These are phyloP conservation scores for Backusella liffmaniae DNA, from an alignment of 192 early-diverging fungal genomes.

Conservation along the genomic window DNA sequence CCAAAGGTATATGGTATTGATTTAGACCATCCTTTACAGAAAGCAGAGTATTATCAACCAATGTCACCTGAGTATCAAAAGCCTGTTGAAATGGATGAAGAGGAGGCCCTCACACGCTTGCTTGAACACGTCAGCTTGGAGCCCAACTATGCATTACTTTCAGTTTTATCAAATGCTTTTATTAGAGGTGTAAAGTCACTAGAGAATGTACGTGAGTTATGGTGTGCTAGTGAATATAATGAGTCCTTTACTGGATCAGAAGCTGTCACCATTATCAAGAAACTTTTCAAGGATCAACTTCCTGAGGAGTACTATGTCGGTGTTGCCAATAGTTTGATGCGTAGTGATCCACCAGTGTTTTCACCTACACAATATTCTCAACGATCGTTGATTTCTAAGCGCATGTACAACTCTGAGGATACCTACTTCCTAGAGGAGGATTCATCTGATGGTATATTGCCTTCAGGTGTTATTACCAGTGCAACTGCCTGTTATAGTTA, in stretches of 20 bases:
- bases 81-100: not conserved
- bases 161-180: slow-evolving; percentile 18
- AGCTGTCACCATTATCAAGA: slow-evolving; percentile 24
- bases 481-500: slow-evolving; percentile 81
- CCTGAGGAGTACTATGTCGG: slow-evolving; percentile 17
- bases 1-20: not conserved
- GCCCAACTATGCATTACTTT: slow-evolving; percentile 22
- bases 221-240: slow-evolving; percentile 25
- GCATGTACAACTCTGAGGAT: slow-evolving; percentile 34
- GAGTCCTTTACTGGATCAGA: slow-evolving; percentile 34
- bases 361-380: slow-evolving; percentile 29
- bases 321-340: slow-evolving; percentile 32
- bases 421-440: slow-evolving; percentile 34
- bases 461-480: slow-evolving; percentile 85
- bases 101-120: not conserved
- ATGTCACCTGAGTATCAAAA: not conserved
- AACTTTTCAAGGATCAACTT: slow-evolving; percentile 15
- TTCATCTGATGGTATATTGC: slow-evolving; percentile 43
- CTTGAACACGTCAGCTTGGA: not conserved
- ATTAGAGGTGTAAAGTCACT: slow-evolving; percentile 6
- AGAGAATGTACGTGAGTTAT: slow-evolving; percentile 20
- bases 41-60: not conserved
- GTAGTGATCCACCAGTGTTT: slow-evolving; percentile 29
- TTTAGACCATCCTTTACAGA: not conserved
- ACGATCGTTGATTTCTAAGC: slow-evolving; percentile 28